A percentile compares a stretch with the other conserved stretches of the same genome.
Conservation (phyloP, 768 basidiomycete genomes). For the Leccinum aurantiacum region DNA sequence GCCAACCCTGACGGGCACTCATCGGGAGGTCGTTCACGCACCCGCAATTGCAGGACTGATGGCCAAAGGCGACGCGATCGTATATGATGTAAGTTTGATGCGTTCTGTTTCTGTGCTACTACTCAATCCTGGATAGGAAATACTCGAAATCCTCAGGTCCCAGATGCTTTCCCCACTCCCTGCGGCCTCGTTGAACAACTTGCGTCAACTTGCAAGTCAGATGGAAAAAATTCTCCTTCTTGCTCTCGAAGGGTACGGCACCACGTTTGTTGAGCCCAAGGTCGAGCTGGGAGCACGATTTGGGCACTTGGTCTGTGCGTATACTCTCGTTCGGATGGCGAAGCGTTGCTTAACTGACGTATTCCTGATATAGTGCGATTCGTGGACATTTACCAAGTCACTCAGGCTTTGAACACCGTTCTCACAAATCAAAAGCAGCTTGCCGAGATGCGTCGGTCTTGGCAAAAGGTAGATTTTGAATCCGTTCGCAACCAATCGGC, state of each 20-base stretch:
- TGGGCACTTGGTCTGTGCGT: slow-evolving; percentile 85
- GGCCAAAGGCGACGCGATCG: slow-evolving; percentile 86
- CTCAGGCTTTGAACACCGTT: slow-evolving; percentile 85
- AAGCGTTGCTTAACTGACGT: slow-evolving; percentile 3
- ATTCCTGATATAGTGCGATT: slow-evolving; percentile 64
- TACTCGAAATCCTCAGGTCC: slow-evolving; percentile 78
- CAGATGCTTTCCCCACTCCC: slow-evolving; percentile 82
- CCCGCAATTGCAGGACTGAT: slow-evolving; percentile 86
- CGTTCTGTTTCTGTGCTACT: slow-evolving; percentile 5
- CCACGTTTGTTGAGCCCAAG: slow-evolving; percentile 89
- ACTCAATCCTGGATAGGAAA: slow-evolving; percentile 57
- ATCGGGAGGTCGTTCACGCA: slow-evolving; percentile 87
- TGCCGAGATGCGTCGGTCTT: slow-evolving; percentile 81
- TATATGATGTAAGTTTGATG: slow-evolving; percentile 75
- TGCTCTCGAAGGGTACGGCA: slow-evolving; percentile 79
- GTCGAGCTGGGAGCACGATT: slow-evolving; percentile 90
- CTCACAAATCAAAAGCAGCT: slow-evolving; percentile 85
- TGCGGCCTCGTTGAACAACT: slow-evolving; percentile 60
- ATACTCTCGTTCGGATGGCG: neutral
- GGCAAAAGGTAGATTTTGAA: slow-evolving; percentile 88
- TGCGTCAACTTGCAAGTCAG: slow-evolving; percentile 83
- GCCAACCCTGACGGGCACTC: slow-evolving; percentile 67
- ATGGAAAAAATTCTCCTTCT: slow-evolving; percentile 88
- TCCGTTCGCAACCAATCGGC: slow-evolving; percentile 92
- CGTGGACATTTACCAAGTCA: slow-evolving; percentile 90